These are phyloP conservation scores for Lachnellula cervina DNA, from an alignment of 2,329 filamentous ascomycete species.

Conservation along the genomic window DNA sequence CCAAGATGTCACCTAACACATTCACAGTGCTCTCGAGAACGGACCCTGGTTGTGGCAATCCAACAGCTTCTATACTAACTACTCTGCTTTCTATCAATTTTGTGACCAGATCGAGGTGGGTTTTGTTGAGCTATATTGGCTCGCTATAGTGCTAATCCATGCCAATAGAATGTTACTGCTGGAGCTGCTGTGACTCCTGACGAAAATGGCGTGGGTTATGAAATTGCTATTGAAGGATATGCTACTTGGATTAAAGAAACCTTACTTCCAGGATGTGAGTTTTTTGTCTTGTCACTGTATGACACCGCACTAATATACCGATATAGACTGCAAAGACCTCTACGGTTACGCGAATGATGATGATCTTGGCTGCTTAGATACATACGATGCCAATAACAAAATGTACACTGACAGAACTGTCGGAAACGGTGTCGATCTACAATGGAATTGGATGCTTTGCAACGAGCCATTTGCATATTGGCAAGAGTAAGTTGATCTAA, in stretches of 20 bases:
- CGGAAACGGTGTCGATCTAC: conserved; percentile 43
- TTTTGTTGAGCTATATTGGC: neutral
- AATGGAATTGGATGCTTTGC: conserved; percentile 59
- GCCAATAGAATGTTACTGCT: conserved; percentile 30
- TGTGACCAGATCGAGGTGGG: conserved; percentile 38
- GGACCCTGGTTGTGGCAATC: conserved; percentile 56
- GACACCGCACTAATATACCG: neutral
- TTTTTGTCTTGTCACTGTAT: neutral
- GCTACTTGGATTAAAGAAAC: conserved; percentile 47
- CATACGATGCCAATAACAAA: conserved; percentile 44
- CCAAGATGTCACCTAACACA: neutral
- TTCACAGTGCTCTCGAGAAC: conserved; percentile 42
- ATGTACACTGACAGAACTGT: conserved; percentile 47
- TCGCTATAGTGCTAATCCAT: neutral
- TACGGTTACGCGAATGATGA: conserved; percentile 43
- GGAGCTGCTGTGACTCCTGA: conserved; percentile 30
- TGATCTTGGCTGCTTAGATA: conserved; percentile 48
- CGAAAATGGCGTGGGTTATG: conserved; percentile 46
- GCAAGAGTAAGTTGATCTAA: conserved; percentile 40
- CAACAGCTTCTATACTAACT: conserved; percentile 44
- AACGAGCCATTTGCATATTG: conserved; percentile 58
- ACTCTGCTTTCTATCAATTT: conserved; percentile 43
- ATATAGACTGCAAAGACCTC: conserved; percentile 38
- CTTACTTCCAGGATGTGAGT: conserved; percentile 45
- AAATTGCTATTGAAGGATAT: conserved; percentile 49